Base-by-base conservation (phyloP, 768 basidiomycete species). In the Termitomyces sp. region DNA sequence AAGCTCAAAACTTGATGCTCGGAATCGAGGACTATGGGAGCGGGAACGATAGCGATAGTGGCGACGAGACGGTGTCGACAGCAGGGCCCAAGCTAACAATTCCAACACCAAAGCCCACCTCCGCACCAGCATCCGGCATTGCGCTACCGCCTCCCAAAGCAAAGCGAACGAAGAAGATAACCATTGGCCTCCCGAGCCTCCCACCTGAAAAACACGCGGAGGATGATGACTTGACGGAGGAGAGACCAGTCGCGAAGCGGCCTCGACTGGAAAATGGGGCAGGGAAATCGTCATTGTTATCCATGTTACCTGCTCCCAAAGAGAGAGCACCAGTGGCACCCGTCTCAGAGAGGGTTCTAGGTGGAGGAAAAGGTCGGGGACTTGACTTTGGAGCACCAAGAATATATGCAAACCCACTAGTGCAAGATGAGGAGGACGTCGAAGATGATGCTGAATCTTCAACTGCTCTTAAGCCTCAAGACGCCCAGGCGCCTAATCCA, bases 21-120 rank as follows among this genome's bases (percentile, higher is more conserved):
- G 89, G 88, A 36, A 79, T 92, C 61, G 90, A 89, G 67, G 84
- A 80, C 78, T 92, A 92, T 67, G 89, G 89, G 64, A 92, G 90
- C 74, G 89, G 81, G 75, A 81, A 73, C 67, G 86, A 89, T 65
- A 82, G 77, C 68, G 87, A 84, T 60, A 75, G 77, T 60, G 83
- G 83, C 59, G 61, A 59, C 38, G 68, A 75, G 35, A 56, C 59
- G 7, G 44, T 61, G 7, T 20, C 57, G 32, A 61, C 62, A 8
- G 24, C 65, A 11, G 42, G 58, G 36, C 57, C 22, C 18, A 69
- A 50, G n/a, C 60, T 38, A 57, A 44, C 50, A 24, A 51, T 45
- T 55, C 48, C 50, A 49, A 20, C 66, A 44, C 36, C 61, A 11
- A 48, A 63, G 39, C 58, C 69, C 39, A 67, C 70, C 22, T 67